Percentiles rank a stretch among this genome's conserved stretches.
These are phyloP conservation scores for Candida ulmi DNA, from an alignment of 805 yeast species.

Conservation along the genomic window DNA sequence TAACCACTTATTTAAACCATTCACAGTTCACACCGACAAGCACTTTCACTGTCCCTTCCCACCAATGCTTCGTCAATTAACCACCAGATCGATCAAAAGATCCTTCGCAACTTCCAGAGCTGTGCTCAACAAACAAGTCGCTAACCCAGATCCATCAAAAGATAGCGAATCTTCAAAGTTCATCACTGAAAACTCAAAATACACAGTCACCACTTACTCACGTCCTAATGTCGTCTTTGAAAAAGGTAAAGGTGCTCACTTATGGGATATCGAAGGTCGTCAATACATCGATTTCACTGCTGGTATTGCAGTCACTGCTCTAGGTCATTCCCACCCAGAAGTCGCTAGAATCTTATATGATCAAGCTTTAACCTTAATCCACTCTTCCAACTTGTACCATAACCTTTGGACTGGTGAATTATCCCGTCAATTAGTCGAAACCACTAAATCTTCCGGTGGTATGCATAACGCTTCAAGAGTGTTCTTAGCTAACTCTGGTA, in stretches of 20 bases:
- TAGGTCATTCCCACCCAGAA: conserved; percentile 81
- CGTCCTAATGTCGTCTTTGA: conserved; percentile 73
- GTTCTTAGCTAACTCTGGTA: conserved; percentile 64
- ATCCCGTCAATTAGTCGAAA: conserved; percentile 61
- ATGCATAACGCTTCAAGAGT: conserved; percentile 78
- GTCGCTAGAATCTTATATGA: conserved; percentile 65
- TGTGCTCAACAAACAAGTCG: conserved; percentile 1
- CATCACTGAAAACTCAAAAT: conserved; percentile 31
- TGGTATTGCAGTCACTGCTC: conserved; percentile 94
- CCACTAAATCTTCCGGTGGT: conserved; percentile 69
- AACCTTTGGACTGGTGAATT: conserved; percentile 81
- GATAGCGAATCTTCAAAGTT: conserved; percentile 28
- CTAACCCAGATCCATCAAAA: conserved; percentile 10
- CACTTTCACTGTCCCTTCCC: neutral
- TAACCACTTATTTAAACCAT: no score
- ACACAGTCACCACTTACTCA: conserved; percentile 71
- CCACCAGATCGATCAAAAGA: conserved; percentile 3
- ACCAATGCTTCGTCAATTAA: conserved; percentile 3
- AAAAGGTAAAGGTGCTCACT: conserved; percentile 73
- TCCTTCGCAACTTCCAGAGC: conserved; percentile 6
- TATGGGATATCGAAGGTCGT: conserved; percentile 76
- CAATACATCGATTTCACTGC: conserved; percentile 88
- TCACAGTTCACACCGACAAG: neutral
- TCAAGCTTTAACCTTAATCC: conserved; percentile 71
- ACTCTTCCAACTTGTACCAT: conserved; percentile 80